Conservation (phyloP, 163 green algal species). For the Scenedesmus sp. region DNA sequence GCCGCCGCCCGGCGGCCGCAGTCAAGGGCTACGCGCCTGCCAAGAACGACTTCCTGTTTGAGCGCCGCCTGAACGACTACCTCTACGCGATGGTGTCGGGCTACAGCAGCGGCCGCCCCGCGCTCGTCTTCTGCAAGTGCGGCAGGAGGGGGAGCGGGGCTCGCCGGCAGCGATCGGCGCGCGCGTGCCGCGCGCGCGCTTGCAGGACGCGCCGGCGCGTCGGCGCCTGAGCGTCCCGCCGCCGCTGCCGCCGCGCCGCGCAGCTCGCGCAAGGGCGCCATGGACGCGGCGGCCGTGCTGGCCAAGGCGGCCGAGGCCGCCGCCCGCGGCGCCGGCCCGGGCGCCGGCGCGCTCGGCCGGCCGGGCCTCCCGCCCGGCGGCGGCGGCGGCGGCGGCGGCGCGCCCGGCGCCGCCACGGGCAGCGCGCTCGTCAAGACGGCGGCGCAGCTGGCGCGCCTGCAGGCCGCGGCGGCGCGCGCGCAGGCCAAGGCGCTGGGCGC, state of each 20-base stretch:
- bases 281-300: constrained; percentile 71
- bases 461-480: constrained; percentile 39
- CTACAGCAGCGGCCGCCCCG: constrained; percentile 77
- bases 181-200: too few species aligned
- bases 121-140: constrained; percentile 94
- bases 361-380: too few species aligned
- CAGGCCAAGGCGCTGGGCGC: constrained; percentile 64
- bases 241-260: too few species aligned
- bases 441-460: constrained; percentile 63
- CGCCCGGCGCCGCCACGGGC: background rate
- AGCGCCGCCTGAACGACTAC: constrained; percentile 83
- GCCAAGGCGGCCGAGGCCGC: constrained; percentile 42
- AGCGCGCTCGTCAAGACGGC: constrained; percentile 59
- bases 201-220: too few species aligned
- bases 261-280: constrained; percentile 83
- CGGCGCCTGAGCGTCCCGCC: too few species aligned
- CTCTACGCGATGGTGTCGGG: constrained; percentile 70
- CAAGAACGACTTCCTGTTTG: constrained; percentile 99
- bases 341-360: background rate
- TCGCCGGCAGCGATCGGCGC: background rate
- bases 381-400: background rate
- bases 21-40: constrained; percentile 82
- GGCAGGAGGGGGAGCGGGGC: background rate
- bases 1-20: too few species aligned
- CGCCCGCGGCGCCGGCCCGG: too few species aligned